These are phyloP conservation scores for Adenanthera pavonina DNA, from an alignment of 306 rosid species.

Conservation along the genomic window DNA sequence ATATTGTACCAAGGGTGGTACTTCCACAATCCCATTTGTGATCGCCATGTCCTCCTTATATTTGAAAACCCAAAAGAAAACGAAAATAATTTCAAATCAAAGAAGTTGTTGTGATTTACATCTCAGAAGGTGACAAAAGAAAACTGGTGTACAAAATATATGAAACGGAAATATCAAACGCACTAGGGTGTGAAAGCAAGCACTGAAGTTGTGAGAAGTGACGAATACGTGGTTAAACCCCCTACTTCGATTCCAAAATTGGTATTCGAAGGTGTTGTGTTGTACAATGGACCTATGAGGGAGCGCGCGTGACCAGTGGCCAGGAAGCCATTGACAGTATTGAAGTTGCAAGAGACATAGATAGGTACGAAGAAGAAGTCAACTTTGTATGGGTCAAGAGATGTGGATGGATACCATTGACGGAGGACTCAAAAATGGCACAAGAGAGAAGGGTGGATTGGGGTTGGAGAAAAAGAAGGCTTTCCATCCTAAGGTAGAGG, in stretches of 20 bases:
- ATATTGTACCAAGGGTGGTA: no score
- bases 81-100: background rate
- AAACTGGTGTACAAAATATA: background rate
- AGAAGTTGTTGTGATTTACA: background rate
- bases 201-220: conserved; percentile 89
- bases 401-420: no score
- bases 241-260: conserved; percentile 75
- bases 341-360: conserved; percentile 95
- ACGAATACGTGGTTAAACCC: conserved; percentile 93
- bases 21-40: conserved; percentile 80
- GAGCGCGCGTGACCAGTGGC: conserved; percentile 93
- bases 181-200: conserved; percentile 94
- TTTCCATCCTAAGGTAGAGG: no score
- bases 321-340: conserved; percentile 88
- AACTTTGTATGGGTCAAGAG: conserved; percentile 81
- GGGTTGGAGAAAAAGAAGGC: conserved; percentile 19
- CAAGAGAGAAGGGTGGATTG: conserved; percentile 46
- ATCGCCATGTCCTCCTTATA: conserved; percentile 84
- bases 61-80: background rate
- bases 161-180: background rate
- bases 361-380: conserved; percentile 96
- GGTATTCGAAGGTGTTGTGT: conserved; percentile 55
- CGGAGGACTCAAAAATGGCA: conserved; percentile 53
- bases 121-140: background rate
- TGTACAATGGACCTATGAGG: conserved; percentile 65